Base-by-base conservation (phyloP, 805 yeast species). In the Cyberlindnera japonica region DNA sequence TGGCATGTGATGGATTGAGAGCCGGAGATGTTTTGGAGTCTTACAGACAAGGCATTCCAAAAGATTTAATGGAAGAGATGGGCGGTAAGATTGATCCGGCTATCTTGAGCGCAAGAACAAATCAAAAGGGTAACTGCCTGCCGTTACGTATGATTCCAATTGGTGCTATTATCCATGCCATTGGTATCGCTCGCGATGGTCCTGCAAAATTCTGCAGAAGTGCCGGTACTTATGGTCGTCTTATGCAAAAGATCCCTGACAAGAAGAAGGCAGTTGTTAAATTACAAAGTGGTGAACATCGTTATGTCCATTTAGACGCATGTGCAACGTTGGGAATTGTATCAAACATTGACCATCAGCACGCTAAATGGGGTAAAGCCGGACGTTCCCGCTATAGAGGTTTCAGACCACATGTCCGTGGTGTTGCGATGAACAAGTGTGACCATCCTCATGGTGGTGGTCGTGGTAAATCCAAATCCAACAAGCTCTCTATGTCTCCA, bases 401-500 rank as follows among this genome's bases (percentile, higher is more conserved):
- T 49, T 81, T 83, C 57, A 81, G 98, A 65, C 99, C 99, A 26
- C 79, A 82, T 37, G 97, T 90, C 28, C 83, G 99, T 72, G 99
- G 99, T 77, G 86, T 88, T 54, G 98, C 99, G 36, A 88, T 87
- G 96, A 93, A 93, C 68, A 93, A 93, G 49, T 79, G 81, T 61
- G 97, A 93, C 66, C 99, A 93, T 71, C 99, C 99, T 50, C 90
- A 88, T 59, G 99, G 99, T 74, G 99, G 99, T 82, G 99, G 99
- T 69, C 82, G 99, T 75, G 99, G 99, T 78, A 93, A 93, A 67
- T 85, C 95, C 46, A 93, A 93, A 80, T 87, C 96, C 49, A 90
- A 91, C 68, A 91, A 88, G 70, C 75, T 84, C 44, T 86, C 98
- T 15, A 87, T 84, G 72, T 85, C 96, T 41, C 95, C 95, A 63